Percentiles rank a stretch among this genome's conserved stretches.
phyloP scores from a whole-genome alignment of 2,329 filamentous ascomycete genomes.

The Aureobasidium subglaciale region DNA sequence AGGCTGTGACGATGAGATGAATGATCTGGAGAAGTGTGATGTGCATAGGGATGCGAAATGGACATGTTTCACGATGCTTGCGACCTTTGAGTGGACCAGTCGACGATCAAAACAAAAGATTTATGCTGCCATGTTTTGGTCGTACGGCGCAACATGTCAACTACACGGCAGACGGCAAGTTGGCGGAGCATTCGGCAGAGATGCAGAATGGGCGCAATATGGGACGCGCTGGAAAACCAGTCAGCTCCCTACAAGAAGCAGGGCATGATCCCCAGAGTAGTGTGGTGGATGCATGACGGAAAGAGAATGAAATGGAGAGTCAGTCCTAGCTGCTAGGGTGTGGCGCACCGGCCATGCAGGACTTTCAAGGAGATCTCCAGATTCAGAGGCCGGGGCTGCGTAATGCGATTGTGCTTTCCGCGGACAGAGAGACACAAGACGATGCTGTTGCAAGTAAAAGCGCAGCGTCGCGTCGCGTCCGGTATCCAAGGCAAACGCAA shows the following conservation, averaged over 20 bases:
- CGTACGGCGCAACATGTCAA: slow-evolving; percentile 5
- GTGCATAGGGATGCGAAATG: slow-evolving; percentile 10
- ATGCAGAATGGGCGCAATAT: neutral
- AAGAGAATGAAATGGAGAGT: neutral
- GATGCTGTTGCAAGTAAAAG: neutral
- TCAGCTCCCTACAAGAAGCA: neutral
- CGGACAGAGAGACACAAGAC: neutral
- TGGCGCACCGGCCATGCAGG: slow-evolving; percentile 9
- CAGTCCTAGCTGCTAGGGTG: neutral
- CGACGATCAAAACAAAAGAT: slow-evolving; percentile 2
- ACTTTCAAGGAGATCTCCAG: slow-evolving; percentile 7
- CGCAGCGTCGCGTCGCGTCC: neutral
- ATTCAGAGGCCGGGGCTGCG: slow-evolving; percentile 1
- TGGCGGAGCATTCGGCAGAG: slow-evolving; percentile 2
- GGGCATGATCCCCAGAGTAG: neutral
- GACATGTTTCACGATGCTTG: slow-evolving; percentile 12
- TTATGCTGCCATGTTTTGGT: slow-evolving; percentile 6
- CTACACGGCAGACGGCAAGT: slow-evolving; percentile 3
- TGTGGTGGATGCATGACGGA: slow-evolving; percentile 2
- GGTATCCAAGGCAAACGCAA: neutral
- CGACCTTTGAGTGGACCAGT: neutral
- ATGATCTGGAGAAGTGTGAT: neutral
- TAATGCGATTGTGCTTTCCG: neutral
- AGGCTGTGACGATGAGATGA: neutral
- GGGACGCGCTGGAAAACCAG: neutral